Conservation (phyloP, 2,329 filamentous ascomycete genomes). For the Penicillium frequentans region DNA sequence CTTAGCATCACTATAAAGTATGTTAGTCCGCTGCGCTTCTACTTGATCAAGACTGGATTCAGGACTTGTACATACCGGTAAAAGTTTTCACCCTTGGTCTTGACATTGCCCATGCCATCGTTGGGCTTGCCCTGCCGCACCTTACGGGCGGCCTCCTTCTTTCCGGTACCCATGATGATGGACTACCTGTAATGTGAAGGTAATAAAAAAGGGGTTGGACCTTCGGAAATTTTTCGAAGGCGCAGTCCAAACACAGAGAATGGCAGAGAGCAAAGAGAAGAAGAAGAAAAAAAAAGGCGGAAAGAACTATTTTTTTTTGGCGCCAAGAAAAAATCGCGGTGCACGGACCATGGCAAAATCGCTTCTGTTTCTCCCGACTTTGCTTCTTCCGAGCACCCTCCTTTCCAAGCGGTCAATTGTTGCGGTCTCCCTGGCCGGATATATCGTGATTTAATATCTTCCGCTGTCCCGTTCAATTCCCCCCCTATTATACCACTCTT, state of each 20-base stretch:
- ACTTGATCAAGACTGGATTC: background rate
- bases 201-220: constrained; percentile 17
- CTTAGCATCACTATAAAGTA: constrained; percentile 63
- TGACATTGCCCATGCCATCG: constrained; percentile 90
- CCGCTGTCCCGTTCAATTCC: background rate
- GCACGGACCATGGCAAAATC: constrained; percentile 44
- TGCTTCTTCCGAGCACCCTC: constrained; percentile 20
- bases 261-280: constrained; percentile 34
- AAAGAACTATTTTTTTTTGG: constrained; percentile 36
- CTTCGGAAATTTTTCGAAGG: constrained; percentile 29
- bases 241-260: constrained; percentile 26
- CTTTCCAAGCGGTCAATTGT: constrained; percentile 8
- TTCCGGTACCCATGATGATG: constrained; percentile 74
- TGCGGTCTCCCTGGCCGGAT: constrained; percentile 4
- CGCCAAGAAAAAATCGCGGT: constrained; percentile 33
- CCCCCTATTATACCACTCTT: background rate
- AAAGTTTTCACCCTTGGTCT: constrained; percentile 96
- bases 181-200: constrained; percentile 16
- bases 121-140: constrained; percentile 79
- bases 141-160: constrained; percentile 85
- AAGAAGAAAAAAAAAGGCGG: constrained; percentile 29
- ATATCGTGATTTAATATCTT: background rate
- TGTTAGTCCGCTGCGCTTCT: constrained; percentile 9
- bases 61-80: constrained; percentile 63
- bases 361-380: constrained; percentile 34